Evolutionary conservation across 73 alveolate genomes (phyloP).

Genomic region (Paramecium tetraurelia): DNA sequence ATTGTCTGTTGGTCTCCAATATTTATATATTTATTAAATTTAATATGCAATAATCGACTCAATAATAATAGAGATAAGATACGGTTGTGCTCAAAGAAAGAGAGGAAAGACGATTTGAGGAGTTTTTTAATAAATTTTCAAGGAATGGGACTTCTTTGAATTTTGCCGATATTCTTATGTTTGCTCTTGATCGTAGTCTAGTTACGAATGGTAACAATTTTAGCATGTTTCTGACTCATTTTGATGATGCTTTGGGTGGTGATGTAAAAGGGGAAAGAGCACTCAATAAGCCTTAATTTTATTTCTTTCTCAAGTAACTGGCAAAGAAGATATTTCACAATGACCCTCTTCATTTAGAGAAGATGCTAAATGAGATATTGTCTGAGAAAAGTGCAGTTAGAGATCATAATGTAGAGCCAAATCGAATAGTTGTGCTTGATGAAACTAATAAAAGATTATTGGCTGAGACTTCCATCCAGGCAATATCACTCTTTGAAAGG

Average conservation of each 20-base stretch:
- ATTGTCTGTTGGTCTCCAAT: background rate
- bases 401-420: constrained; percentile 33
- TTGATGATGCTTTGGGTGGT: background rate
- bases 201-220: background rate
- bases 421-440: constrained; percentile 44
- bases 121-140: constrained; percentile 37
- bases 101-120: constrained; percentile 35
- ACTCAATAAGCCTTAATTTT: constrained; percentile 38
- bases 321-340: constrained; percentile 41
- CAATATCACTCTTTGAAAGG: constrained; percentile 37
- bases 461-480: constrained; percentile 24
- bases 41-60: background rate
- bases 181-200: constrained; percentile 19
- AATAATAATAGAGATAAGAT: constrained; percentile 1
- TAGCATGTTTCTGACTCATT: background rate
- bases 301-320: constrained; percentile 51
- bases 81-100: constrained; percentile 19
- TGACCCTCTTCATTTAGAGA: constrained; percentile 53
- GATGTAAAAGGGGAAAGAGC: constrained; percentile 33
- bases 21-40: background rate
- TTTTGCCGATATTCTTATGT: background rate
- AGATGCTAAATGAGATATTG: constrained; percentile 47
- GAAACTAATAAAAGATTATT: constrained; percentile 56
- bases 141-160: background rate
- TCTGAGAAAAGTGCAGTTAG: constrained; percentile 56